Conservation (phyloP, 2,329 filamentous ascomycete species). For the Sporothrix luriei region DNA sequence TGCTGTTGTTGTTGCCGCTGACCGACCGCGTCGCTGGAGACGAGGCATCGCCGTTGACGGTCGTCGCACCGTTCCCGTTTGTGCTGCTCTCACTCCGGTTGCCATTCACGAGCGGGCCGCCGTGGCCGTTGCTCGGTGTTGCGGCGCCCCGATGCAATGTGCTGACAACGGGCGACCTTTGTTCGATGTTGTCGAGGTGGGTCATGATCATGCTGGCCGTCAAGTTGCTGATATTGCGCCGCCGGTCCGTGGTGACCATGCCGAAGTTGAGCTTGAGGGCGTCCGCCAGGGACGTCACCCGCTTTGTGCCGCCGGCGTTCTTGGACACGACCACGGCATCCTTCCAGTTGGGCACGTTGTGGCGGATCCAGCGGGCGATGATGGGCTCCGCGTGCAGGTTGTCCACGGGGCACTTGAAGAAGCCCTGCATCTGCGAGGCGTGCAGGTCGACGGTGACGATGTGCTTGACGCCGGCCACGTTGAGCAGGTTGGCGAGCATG, state of each 20-base stretch:
- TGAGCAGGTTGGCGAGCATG: constrained; percentile 93
- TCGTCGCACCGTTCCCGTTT: background rate
- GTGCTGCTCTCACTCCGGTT: background rate
- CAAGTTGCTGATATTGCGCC: constrained; percentile 63
- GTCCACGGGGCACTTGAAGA: constrained; percentile 96
- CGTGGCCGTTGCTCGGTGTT: background rate
- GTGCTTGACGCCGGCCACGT: constrained; percentile 93
- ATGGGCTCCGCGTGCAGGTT: constrained; percentile 95
- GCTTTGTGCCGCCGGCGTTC: constrained; percentile 95
- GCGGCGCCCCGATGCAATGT: constrained; percentile 23
- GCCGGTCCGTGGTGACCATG: constrained; percentile 85
- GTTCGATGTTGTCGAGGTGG: constrained; percentile 64
- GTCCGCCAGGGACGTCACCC: constrained; percentile 93
- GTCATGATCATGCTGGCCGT: constrained; percentile 76
- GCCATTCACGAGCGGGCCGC: background rate
- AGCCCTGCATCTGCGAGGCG: constrained; percentile 98
- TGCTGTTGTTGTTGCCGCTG: background rate
- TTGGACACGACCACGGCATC: constrained; percentile 97
- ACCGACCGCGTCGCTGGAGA: background rate
- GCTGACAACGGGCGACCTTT: constrained; percentile 34
- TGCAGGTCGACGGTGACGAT: constrained; percentile 97
- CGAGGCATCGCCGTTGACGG: background rate
- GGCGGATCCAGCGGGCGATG: constrained; percentile 91
- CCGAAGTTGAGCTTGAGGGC: constrained; percentile 97
- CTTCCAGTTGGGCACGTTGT: constrained; percentile 83